Percentiles rank a stretch among this genome's conserved stretches.
These are phyloP conservation scores for Arthroderma sp. DNA, from an alignment of 2,329 filamentous ascomycete species.

Conservation along the genomic window DNA sequence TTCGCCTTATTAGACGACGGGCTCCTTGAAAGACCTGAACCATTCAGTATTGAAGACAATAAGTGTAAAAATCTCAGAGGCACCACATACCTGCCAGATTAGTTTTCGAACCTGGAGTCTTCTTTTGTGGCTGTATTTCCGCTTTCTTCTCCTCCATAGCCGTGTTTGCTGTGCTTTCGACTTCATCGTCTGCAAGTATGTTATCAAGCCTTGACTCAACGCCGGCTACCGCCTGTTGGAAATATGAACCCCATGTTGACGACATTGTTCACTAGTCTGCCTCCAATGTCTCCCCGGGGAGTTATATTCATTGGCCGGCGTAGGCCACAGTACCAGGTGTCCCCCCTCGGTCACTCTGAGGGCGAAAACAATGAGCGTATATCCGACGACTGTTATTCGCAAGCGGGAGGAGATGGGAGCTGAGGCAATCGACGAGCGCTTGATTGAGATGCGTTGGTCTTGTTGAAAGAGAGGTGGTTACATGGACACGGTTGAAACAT, in stretches of 20 bases:
- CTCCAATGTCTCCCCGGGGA: too few species aligned
- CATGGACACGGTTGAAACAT: too few species aligned
- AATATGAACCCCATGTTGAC: conserved; percentile 56
- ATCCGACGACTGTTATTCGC: too few species aligned
- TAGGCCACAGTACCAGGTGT: too few species aligned
- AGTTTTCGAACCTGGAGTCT: too few species aligned
- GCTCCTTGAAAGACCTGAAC: conserved; percentile 43
- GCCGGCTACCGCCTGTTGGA: conserved; percentile 82
- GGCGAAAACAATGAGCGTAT: too few species aligned
- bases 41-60: conserved; percentile 5
- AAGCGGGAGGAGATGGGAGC: too few species aligned
- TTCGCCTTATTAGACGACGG: conserved; percentile 55
- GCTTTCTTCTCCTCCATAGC: conserved; percentile 20
- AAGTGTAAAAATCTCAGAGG: neutral
- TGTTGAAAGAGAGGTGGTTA: too few species aligned
- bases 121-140: conserved; percentile 18
- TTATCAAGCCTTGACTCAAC: conserved; percentile 87
- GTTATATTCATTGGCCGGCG: too few species aligned
- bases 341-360: too few species aligned
- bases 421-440: too few species aligned
- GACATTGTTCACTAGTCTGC: conserved; percentile 18
- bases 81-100: conserved; percentile 15
- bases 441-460: too few species aligned
- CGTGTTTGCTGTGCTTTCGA: conserved; percentile 21
- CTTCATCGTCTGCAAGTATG: conserved; percentile 71